A percentile compares a stretch with the other conserved stretches of the same genome.
These are phyloP conservation scores for Cardamine occulta DNA, from an alignment of 345 rosid species.

Conservation along the genomic window DNA sequence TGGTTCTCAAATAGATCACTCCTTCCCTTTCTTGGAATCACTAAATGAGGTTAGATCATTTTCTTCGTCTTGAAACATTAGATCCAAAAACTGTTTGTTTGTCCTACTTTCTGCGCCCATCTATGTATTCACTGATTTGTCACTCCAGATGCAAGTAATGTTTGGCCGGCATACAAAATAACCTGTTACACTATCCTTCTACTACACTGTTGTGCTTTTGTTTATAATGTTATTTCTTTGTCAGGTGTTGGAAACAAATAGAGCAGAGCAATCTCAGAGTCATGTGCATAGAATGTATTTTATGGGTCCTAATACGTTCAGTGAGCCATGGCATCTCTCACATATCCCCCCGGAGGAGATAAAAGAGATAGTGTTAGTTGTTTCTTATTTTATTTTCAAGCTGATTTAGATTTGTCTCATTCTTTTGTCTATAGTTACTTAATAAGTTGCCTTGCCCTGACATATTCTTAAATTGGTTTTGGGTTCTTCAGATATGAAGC, in stretches of 20 bases:
- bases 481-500: slow-evolving; percentile 76
- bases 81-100: slow-evolving; percentile 23
- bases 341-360: slow-evolving; percentile 95
- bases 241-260: slow-evolving; percentile 97
- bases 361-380: slow-evolving; percentile 92
- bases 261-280: slow-evolving; percentile 94
- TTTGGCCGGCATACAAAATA: slow-evolving; percentile 21
- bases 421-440: slow-evolving; percentile 18
- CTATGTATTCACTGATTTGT: slow-evolving; percentile 11
- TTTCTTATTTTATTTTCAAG: slow-evolving; percentile 18
- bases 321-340: slow-evolving; percentile 98
- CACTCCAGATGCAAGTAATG: slow-evolving; percentile 27
- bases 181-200: slow-evolving; percentile 4
- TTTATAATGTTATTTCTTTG: slow-evolving; percentile 36
- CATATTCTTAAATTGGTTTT: slow-evolving; percentile 34
- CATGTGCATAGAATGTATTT: slow-evolving; percentile 98
- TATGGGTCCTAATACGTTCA: slow-evolving; percentile 94
- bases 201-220: slow-evolving; percentile 10
- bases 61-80: slow-evolving; percentile 22
- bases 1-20: slow-evolving; percentile 91
- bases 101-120: slow-evolving; percentile 1
- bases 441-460: slow-evolving; percentile 27
- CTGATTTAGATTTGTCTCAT: slow-evolving; percentile 33
- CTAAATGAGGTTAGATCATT: slow-evolving; percentile 77
- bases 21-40: slow-evolving; percentile 98